Conservation (phyloP, 2,329 filamentous ascomycete species). For the Aciculosporium take region DNA sequence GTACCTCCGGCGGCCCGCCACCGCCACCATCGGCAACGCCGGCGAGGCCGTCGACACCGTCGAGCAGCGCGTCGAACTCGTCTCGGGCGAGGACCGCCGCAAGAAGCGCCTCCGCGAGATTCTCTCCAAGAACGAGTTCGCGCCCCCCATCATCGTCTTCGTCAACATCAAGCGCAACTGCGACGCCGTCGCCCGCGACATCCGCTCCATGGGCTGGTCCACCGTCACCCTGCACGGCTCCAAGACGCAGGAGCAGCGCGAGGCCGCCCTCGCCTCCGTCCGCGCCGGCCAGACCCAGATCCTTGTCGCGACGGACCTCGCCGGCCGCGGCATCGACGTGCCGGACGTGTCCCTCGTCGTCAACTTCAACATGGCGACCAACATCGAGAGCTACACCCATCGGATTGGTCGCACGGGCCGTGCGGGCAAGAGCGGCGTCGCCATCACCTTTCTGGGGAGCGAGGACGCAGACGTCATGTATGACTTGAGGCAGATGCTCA, state of each 20-base stretch:
- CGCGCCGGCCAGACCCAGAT: conserved; percentile 71
- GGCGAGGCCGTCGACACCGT: conserved; percentile 96
- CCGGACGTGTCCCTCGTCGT: conserved; percentile 85
- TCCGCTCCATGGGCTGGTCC: conserved; percentile 85
- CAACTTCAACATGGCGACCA: conserved; percentile 97
- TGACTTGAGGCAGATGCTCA: conserved; percentile 89
- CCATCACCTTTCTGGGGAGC: conserved; percentile 85
- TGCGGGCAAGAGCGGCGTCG: conserved; percentile 91
- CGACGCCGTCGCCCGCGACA: conserved; percentile 84
- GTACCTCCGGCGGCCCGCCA: conserved; percentile 83
- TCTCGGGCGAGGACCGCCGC: conserved; percentile 81
- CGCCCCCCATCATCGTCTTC: conserved; percentile 91
- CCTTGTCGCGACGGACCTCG: conserved; percentile 87
- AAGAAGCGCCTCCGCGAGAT: conserved; percentile 95
- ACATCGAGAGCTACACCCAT: conserved; percentile 92
- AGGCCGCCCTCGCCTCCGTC: conserved; percentile 76
- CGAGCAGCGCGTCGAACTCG: conserved; percentile 89
- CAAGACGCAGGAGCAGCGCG: conserved; percentile 96
- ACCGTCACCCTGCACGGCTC: conserved; percentile 84
- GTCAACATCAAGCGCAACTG: conserved; percentile 99
- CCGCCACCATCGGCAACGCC: conserved; percentile 84
- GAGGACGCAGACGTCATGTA: conserved; percentile 88
- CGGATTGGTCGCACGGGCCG: conserved; percentile 92
- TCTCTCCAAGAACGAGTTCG: conserved; percentile 63
- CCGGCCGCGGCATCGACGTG: conserved; percentile 95